These are phyloP conservation scores for Physcomitrellopsis africana DNA, from an alignment of 225 moss, liverwort and hornwort species.

Conservation along the genomic window DNA sequence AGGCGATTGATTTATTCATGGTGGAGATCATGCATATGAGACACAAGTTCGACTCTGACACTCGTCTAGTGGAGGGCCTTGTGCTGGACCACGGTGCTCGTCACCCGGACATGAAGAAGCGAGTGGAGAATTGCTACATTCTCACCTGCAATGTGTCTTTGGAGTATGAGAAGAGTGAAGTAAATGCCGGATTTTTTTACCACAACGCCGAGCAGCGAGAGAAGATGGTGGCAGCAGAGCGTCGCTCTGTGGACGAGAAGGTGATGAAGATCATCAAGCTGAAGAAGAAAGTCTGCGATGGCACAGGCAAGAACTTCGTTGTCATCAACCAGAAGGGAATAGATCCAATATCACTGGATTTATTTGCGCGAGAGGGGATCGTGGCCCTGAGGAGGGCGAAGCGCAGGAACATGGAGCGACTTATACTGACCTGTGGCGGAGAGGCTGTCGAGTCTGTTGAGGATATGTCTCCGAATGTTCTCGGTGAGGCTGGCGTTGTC, in stretches of 20 bases:
- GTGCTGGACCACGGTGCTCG: slow-evolving; percentile 98
- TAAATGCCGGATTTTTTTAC: slow-evolving; percentile 97
- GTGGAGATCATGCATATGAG: slow-evolving; percentile 99
- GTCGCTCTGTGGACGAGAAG: slow-evolving; percentile 92
- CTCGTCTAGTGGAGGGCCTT: slow-evolving; percentile 86
- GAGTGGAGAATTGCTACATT: slow-evolving; percentile 82
- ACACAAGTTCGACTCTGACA: slow-evolving; percentile 95
- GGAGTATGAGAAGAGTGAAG: slow-evolving; percentile 99
- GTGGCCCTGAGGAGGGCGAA: slow-evolving; percentile 92
- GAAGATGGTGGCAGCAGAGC: slow-evolving; percentile 96
- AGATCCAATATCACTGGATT: slow-evolving; percentile 88
- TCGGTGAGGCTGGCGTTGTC: slow-evolving; percentile 88
- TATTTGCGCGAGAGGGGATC: slow-evolving; percentile 88
- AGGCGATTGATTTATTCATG: slow-evolving; percentile 94
- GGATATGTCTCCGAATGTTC: slow-evolving; percentile 59
- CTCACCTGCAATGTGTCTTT: slow-evolving; percentile 90
- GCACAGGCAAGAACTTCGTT: slow-evolving; percentile 81
- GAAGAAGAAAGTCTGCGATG: slow-evolving; percentile 86
- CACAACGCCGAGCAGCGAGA: slow-evolving; percentile 95
- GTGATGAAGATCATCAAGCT: slow-evolving; percentile 80
- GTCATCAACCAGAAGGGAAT: slow-evolving; percentile 98
- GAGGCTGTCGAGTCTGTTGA: slow-evolving; percentile 93
- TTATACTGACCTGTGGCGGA: slow-evolving; percentile 88
- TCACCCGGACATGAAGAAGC: slow-evolving; percentile 97
- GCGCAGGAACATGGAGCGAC: slow-evolving; percentile 95